These are phyloP conservation scores for Melocanna baccifera DNA, from an alignment of 176 grass and related monocot genomes.

Conservation along the genomic window DNA sequence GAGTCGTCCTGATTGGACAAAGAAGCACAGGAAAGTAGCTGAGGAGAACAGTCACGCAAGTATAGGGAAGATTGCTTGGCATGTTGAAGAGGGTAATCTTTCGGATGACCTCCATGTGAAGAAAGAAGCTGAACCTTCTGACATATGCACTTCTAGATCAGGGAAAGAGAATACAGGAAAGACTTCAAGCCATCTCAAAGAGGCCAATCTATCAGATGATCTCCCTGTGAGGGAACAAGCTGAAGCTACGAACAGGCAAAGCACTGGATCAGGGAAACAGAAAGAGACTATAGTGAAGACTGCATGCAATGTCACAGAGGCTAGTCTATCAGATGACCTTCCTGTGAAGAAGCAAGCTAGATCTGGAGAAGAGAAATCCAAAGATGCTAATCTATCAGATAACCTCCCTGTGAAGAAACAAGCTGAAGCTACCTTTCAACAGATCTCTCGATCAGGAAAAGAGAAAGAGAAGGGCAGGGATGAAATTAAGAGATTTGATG, in stretches of 20 bases:
- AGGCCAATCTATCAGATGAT: constrained; percentile 10
- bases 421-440: constrained; percentile 12
- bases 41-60: constrained; percentile 46
- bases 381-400: background rate
- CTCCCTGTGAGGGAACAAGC: constrained; percentile 7
- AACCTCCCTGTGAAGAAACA: constrained; percentile 21
- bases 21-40: constrained; percentile 59
- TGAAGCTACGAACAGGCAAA: constrained; percentile 2
- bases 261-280: constrained; percentile 11
- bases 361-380: constrained; percentile 4
- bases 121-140: constrained; percentile 26
- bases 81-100: constrained; percentile 10
- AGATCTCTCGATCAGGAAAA: background rate
- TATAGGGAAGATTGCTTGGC: background rate
- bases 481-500: constrained; percentile 20
- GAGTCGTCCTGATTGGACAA: constrained; percentile 79
- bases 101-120: background rate
- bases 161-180: background rate
- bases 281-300: background rate
- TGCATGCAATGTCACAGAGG: background rate
- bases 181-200: background rate
- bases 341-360: constrained; percentile 11
- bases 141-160: background rate
- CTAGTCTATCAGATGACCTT: constrained; percentile 18
- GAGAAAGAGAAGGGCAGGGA: background rate